These are phyloP conservation scores for Aspergillus carbonarius DNA, from an alignment of 2,329 filamentous ascomycete species.

Conservation along the genomic window DNA sequence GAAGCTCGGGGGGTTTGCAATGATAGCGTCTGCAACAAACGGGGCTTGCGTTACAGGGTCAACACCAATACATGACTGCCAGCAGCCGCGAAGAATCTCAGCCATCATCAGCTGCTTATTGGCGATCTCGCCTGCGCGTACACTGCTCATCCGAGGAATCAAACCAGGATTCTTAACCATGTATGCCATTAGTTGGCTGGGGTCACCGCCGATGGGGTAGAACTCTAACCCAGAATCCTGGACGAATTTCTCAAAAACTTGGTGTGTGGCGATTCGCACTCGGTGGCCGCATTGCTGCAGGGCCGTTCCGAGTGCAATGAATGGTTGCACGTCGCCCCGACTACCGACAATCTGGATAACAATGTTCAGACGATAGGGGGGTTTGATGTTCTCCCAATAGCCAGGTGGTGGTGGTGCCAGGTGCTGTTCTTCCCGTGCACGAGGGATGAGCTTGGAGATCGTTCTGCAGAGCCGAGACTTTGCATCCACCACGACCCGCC, in stretches of 20 bases:
- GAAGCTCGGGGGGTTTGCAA: slow-evolving; percentile 54
- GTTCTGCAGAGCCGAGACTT: no score
- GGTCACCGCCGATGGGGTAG: slow-evolving; percentile 58
- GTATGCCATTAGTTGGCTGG: slow-evolving; percentile 50
- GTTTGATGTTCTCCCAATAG: no score
- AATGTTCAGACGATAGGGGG: slow-evolving; percentile 42
- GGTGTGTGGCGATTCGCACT: slow-evolving; percentile 58
- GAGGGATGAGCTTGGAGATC: no score
- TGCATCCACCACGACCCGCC: no score
- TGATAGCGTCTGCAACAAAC: slow-evolving; percentile 55
- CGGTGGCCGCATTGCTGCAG: slow-evolving; percentile 53
- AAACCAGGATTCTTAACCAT: slow-evolving; percentile 51
- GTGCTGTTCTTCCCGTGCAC: no score
- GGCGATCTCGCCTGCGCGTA: slow-evolving; percentile 35
- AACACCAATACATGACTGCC: slow-evolving; percentile 38
- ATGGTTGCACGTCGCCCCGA: slow-evolving; percentile 59
- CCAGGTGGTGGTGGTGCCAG: no score
- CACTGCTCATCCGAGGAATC: slow-evolving; percentile 35
- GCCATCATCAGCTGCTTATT: slow-evolving; percentile 32
- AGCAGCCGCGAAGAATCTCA: slow-evolving; percentile 39
- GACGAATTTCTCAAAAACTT: slow-evolving; percentile 55
- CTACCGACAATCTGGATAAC: slow-evolving; percentile 58
- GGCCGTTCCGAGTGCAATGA: slow-evolving; percentile 55
- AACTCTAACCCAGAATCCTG: slow-evolving; percentile 54
- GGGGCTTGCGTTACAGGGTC: slow-evolving; percentile 32